Base-by-base conservation (phyloP, 2,329 filamentous ascomycete genomes). In the Pseudogymnoascus pannorum region DNA sequence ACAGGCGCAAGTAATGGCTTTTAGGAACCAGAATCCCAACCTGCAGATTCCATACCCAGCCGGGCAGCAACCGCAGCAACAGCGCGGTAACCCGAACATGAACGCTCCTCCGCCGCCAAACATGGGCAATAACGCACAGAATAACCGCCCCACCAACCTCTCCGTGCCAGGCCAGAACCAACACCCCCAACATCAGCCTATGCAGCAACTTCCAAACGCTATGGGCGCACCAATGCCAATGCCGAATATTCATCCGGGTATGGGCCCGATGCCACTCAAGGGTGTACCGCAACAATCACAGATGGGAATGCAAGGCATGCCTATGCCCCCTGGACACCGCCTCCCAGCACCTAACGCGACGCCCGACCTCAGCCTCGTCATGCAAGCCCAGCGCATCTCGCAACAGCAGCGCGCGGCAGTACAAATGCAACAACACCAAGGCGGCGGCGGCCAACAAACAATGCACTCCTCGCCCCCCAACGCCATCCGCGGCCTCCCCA, bases 301-400 rank as follows among this genome's bases (percentile, higher is more conserved):
- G 66, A 81, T 91, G 76, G 64, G 62, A 33, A 78, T 81, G 72
- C 78, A 77, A 64, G 75, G 75, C 57, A 66, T 76, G 66, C 77
- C 81, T 64, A 77, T 76, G 20, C 11, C 18, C 5, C 35, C 36
- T 6, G 81, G 87, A 64, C 79, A 83, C 60, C 81, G 87, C 60
- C 81, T 90, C 76, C 81, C 84, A 1, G 74, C 81, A 66, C 72
- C 76, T 5, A 77, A 75, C 58, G 73, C 76, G 6, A 75, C 75
- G 44, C 70, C 82, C 2, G 82, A 86, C 63, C 75, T 82, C 24
- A 79, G 79, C 60, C 73, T 86, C 54, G 78, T 86, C 66, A 76
- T 87, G 67, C 86, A 88, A 68, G 82, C 86, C 14, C 84, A 86
- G 60, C 82, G 84, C 44, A 84, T 89, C 42, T 80, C 87, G 9